These are phyloP conservation scores for Anthostomella pinea DNA, from an alignment of 2,329 filamentous ascomycete genomes.

Conservation along the genomic window DNA sequence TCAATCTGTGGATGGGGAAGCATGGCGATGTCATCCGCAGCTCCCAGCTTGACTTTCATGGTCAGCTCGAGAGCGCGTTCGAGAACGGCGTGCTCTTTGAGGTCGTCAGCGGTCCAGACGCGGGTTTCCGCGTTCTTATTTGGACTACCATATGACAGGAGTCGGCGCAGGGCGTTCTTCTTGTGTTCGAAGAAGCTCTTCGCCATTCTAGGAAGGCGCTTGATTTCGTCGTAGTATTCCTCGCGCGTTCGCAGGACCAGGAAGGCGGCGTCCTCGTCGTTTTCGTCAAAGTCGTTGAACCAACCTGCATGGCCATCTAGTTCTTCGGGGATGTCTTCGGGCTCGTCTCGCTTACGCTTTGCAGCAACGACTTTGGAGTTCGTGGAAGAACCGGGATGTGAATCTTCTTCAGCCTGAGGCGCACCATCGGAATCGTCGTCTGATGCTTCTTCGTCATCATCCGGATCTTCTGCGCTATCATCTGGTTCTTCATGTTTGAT, in stretches of 20 bases:
- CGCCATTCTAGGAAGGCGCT: constrained; percentile 11
- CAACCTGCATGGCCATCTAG: constrained; percentile 6
- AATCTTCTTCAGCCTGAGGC: no score
- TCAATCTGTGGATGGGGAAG: constrained; percentile 27
- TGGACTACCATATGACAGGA: constrained; percentile 19
- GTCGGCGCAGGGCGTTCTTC: constrained; percentile 25
- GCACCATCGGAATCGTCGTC: background rate
- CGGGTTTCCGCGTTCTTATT: background rate
- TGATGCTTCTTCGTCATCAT: constrained; percentile 2
- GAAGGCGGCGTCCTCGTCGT: constrained; percentile 13
- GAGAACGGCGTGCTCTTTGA: constrained; percentile 21
- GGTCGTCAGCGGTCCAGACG: constrained; percentile 16
- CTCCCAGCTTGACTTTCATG: constrained; percentile 23
- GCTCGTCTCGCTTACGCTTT: background rate
- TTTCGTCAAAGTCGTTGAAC: background rate
- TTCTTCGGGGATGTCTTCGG: background rate
- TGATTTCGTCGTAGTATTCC: constrained; percentile 25
- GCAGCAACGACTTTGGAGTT: background rate
- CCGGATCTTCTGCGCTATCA: background rate
- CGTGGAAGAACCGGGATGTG: no score
- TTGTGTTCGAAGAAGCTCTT: constrained; percentile 21
- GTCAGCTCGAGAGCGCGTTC: constrained; percentile 28
- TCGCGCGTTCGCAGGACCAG: constrained; percentile 14
- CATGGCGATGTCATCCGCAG: constrained; percentile 21
- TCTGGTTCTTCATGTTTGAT: constrained; percentile 3